phyloP scores from a whole-genome alignment of 345 rosid genomes.

The Arabidopsis suecica region DNA sequence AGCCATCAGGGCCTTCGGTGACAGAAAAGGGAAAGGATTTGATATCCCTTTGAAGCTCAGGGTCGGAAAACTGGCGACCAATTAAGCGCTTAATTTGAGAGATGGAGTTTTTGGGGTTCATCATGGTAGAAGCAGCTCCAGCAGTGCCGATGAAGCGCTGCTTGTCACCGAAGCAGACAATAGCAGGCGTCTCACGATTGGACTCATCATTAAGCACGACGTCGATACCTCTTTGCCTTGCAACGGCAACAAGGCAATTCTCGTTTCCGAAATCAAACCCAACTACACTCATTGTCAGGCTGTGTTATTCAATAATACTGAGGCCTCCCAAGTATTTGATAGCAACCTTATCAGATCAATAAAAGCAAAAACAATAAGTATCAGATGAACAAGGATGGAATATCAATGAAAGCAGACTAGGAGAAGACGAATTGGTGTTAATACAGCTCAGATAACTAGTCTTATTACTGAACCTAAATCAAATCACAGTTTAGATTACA shows the following conservation, averaged over 20 bases:
- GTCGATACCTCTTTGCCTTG: constrained; percentile 97
- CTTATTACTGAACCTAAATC: neutral
- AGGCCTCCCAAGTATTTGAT: neutral
- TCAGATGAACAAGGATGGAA: neutral
- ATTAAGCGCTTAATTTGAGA: constrained; percentile 87
- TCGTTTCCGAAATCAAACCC: constrained; percentile 99
- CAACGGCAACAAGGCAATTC: constrained; percentile 95
- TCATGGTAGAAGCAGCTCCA: constrained; percentile 93
- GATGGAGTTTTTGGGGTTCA: constrained; percentile 93
- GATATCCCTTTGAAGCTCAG: constrained; percentile 88
- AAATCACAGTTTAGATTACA: neutral
- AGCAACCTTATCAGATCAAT: constrained; percentile 1
- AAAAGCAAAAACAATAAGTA: neutral
- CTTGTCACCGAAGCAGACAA: constrained; percentile 95
- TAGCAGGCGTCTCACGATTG: constrained; percentile 94
- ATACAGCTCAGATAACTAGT: neutral
- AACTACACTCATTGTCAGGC: constrained; percentile 81
- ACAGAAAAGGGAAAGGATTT: constrained; percentile 74
- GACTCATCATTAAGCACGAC: constrained; percentile 98
- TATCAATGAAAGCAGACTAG: neutral
- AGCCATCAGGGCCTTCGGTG: constrained; percentile 88
- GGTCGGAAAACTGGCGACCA: constrained; percentile 85
- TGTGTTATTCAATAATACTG: neutral
- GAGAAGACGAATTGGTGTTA: neutral
- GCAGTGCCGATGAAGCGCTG: constrained; percentile 97